Evolutionary conservation across 176 grass and related monocot species (phyloP).

Genomic region (Thalia dealbata): DNA sequence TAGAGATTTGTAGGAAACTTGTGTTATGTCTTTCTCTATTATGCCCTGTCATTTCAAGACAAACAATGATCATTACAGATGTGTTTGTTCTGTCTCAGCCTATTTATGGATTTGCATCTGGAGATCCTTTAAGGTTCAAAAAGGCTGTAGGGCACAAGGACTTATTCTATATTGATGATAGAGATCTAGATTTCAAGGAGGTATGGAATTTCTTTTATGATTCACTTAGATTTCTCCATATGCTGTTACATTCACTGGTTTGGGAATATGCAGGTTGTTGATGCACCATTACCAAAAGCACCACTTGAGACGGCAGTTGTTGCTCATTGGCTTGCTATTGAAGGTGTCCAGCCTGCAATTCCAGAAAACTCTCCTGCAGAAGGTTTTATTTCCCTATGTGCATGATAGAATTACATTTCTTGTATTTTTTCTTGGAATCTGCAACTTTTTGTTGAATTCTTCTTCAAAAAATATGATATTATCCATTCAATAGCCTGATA

Average conservation of each 20-base stretch:
- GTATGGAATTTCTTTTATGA: slow-evolving; percentile 16
- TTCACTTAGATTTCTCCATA: not conserved
- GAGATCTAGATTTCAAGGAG: slow-evolving; percentile 90
- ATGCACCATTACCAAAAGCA: slow-evolving; percentile 69
- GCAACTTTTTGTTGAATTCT: not conserved
- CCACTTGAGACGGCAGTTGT: slow-evolving; percentile 77
- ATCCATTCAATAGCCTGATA: too few relatives aligned
- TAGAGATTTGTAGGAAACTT: not conserved
- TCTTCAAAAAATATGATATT: not conserved
- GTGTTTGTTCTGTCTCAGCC: slow-evolving; percentile 41
- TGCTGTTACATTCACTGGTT: slow-evolving; percentile 16
- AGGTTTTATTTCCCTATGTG: slow-evolving; percentile 29
- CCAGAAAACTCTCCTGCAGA: slow-evolving; percentile 81
- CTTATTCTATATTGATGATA: slow-evolving; percentile 89
- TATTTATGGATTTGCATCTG: slow-evolving; percentile 89
- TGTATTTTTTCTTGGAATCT: not conserved
- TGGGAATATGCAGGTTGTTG: slow-evolving; percentile 42
- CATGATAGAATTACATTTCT: not conserved
- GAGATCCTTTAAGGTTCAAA: slow-evolving; percentile 80
- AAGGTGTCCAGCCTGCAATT: slow-evolving; percentile 87
- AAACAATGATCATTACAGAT: slow-evolving; percentile 8
- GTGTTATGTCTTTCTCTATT: not conserved
- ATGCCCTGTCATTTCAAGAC: not conserved
- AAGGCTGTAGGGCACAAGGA: slow-evolving; percentile 82
- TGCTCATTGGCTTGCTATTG: slow-evolving; percentile 87